Percentiles rank a stretch among this genome's conserved stretches.
phyloP scores from a whole-genome alignment of 441 rosid species.

The Aleurites moluccanus region DNA sequence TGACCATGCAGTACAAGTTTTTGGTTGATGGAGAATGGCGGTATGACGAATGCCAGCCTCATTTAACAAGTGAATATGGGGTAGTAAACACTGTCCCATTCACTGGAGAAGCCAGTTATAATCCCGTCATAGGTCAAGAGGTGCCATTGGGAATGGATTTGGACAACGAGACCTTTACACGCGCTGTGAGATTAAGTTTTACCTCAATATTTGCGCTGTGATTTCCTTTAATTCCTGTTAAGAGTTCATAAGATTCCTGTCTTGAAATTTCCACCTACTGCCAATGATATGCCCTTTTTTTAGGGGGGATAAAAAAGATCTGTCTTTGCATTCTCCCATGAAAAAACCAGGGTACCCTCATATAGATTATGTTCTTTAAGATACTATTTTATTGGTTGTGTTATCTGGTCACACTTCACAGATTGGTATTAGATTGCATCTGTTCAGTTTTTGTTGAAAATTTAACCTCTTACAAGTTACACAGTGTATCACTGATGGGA shows the following conservation, averaged over 20 bases:
- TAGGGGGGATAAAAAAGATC: background rate
- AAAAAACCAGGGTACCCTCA: background rate
- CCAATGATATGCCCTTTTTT: background rate
- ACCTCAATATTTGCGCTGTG: background rate
- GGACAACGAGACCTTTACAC: constrained; percentile 39
- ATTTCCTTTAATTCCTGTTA: background rate
- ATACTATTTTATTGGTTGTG: background rate
- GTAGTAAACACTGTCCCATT: constrained; percentile 60
- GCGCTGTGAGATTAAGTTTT: constrained; percentile 31
- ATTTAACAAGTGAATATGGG: constrained; percentile 57
- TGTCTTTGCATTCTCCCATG: background rate
- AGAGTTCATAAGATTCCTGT: background rate
- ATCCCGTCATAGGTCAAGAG: constrained; percentile 41
- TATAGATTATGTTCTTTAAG: background rate
- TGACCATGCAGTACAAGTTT: constrained; percentile 63
- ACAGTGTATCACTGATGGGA: background rate
- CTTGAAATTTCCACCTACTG: background rate
- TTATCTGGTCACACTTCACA: background rate
- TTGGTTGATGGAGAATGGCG: constrained; percentile 72
- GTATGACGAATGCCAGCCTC: constrained; percentile 64
- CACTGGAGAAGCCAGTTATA: constrained; percentile 46
- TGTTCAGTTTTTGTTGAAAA: background rate
- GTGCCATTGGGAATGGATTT: constrained; percentile 59
- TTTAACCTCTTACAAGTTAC: background rate
- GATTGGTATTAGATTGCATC: background rate